These are phyloP conservation scores for Schwanniomyces occidentalis DNA, from an alignment of 805 yeast species.

Conservation along the genomic window DNA sequence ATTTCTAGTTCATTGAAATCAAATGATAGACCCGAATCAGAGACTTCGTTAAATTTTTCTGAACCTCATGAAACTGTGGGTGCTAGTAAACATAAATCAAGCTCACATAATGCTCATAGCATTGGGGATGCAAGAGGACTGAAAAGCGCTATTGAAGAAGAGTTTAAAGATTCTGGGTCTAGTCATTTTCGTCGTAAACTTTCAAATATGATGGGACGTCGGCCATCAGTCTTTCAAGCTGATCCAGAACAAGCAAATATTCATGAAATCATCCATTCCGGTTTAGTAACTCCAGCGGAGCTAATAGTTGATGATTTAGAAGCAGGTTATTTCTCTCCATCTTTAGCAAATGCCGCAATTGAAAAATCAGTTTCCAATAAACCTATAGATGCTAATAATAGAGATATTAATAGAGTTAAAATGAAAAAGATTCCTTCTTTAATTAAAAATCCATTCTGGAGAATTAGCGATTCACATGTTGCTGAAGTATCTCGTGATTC, in stretches of 20 bases:
- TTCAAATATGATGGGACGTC: constrained; percentile 42
- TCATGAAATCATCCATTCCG: constrained; percentile 40
- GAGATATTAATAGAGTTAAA: constrained; percentile 29
- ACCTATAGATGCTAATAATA: constrained; percentile 1
- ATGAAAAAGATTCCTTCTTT: constrained; percentile 57
- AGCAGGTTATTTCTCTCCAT: constrained; percentile 31
- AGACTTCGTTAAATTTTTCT: too few species aligned
- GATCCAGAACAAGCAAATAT: constrained; percentile 34
- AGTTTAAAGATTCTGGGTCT: constrained; percentile 24
- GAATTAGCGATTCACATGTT: constrained; percentile 74
- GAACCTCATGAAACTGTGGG: too few species aligned
- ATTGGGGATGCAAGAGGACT: constrained; percentile 7
- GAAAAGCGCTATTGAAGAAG: constrained; percentile 12
- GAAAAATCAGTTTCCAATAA: constrained; percentile 8
- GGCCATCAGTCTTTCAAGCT: constrained; percentile 41
- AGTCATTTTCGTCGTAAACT: constrained; percentile 36
- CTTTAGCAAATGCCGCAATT: constrained; percentile 12
- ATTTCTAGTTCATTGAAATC: too few species aligned
- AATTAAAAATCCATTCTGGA: constrained; percentile 72
- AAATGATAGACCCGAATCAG: too few species aligned
- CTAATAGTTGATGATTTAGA: constrained; percentile 33
- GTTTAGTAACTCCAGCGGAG: constrained; percentile 43
- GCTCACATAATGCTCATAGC: not conserved
- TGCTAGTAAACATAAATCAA: too few species aligned
- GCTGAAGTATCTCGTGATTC: constrained; percentile 58